These are phyloP conservation scores for Monosporascus ibericus DNA, from an alignment of 2,329 filamentous ascomycete species.

Conservation along the genomic window DNA sequence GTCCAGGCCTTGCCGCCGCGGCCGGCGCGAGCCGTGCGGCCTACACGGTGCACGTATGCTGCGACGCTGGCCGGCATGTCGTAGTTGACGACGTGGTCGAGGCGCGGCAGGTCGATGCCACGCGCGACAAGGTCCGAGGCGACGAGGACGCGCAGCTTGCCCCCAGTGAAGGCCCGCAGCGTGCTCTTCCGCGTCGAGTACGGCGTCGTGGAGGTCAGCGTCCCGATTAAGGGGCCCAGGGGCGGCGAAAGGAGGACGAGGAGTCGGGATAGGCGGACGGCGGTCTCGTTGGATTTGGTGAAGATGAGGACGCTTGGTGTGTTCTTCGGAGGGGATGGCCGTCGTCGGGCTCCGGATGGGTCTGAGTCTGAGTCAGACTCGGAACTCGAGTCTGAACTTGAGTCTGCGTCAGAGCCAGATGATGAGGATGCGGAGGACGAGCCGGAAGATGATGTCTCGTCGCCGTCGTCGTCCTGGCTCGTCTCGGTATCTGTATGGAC, in stretches of 20 bases:
- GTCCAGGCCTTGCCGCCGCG: conserved; percentile 77
- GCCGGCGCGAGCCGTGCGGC: conserved; percentile 81
- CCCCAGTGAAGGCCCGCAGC: conserved; percentile 57
- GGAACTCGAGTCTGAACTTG: conserved; percentile 27
- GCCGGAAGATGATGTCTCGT: conserved; percentile 29
- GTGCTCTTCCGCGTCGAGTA: conserved; percentile 63
- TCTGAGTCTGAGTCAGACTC: conserved; percentile 21
- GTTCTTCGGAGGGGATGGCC: not conserved
- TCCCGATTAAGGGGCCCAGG: conserved; percentile 53
- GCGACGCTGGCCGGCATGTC: conserved; percentile 77
- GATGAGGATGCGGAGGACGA: conserved; percentile 1
- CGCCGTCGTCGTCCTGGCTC: conserved; percentile 19
- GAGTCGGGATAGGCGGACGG: conserved; percentile 78
- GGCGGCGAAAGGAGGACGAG: conserved; percentile 60
- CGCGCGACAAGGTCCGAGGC: conserved; percentile 91
- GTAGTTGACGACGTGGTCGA: conserved; percentile 89
- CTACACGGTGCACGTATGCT: conserved; percentile 86
- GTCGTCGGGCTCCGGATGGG: not conserved
- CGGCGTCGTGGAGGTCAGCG: conserved; percentile 72
- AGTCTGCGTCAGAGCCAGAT: conserved; percentile 28
- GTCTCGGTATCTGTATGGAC: conserved; percentile 3
- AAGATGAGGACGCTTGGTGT: conserved; percentile 65
- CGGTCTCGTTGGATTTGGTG: conserved; percentile 82
- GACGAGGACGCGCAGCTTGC: conserved; percentile 67
- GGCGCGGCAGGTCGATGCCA: conserved; percentile 73